Evolutionary conservation across 768 basidiomycete species (phyloP), one percentile per base, ranked within the genome.

Genomic region (Lactarius psammicola): DNA sequence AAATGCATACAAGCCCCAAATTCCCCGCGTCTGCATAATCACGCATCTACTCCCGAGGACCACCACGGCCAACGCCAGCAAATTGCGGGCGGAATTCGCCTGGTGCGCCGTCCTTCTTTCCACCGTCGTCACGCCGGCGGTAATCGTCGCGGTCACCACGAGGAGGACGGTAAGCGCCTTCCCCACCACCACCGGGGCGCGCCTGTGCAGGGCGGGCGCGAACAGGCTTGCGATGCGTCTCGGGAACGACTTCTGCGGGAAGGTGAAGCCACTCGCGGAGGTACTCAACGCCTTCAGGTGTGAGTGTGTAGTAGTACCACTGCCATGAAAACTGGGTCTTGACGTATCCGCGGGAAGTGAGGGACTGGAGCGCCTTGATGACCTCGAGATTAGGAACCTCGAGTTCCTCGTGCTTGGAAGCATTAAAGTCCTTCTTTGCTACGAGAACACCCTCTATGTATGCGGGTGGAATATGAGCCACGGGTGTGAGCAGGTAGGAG

Each of bases 261-360:
- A 98, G 89, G 81, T 97, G 93, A 64, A 97, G 86, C 91, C 89
- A 95, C 80, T 96, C 94, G 70, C 96, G 89, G 78, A 98, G 90
- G 81, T 91, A 96, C 72, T 96, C 94, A 70, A 98, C 89, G 74
- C 97, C 97, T 79, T 98, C 97, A 60, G 94, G 89, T 72, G 95
- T 99, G 75, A 99, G 84, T 74, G 87, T 85, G 81, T 98, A 99
- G 82, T 98, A 99, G 81, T 97, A 99, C 85, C 87, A 97, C 76
- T 98, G 95, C 97, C 97, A 99, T 57, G 91, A 94, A 85, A 98
- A 98, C 76, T 94, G 96, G 72, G 97, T 99, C 87, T 98, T 98
- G 82, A 98, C 94, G 78, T 82, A 87, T 63, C 96, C 95, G 73
- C 79, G 81, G 63, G 85, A 87, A 70, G 85, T 87, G 60, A 87